phyloP scores from a whole-genome alignment of 1,284 basidiomycete species.

The Marasmius sp. region DNA sequence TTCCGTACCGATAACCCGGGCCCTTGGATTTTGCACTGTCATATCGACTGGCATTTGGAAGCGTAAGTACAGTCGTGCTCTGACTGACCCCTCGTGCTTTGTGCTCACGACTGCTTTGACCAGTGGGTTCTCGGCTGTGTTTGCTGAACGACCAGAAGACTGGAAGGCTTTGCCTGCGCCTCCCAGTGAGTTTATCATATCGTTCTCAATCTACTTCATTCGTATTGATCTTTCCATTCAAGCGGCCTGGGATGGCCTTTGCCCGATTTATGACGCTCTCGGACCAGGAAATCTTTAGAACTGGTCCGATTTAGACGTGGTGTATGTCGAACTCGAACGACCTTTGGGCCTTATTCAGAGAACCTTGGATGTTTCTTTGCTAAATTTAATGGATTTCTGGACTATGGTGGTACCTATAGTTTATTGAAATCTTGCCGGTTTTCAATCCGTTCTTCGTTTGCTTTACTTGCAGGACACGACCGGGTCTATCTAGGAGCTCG shows the following conservation, averaged over 20 bases:
- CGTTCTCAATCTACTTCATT: not conserved
- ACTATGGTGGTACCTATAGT: too few species aligned
- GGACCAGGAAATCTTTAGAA: too few species aligned
- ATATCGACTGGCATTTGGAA: conserved; percentile 49
- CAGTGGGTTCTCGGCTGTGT: conserved; percentile 38
- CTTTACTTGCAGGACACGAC: too few species aligned
- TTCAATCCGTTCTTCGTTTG: too few species aligned
- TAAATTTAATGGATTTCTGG: too few species aligned
- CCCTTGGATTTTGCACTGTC: conserved; percentile 47
- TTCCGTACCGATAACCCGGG: conserved; percentile 37
- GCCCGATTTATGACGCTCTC: conserved; percentile 18
- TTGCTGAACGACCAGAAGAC: conserved; percentile 32
- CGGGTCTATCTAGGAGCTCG: too few species aligned
- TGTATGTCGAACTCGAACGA: too few species aligned
- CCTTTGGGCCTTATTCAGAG: too few species aligned
- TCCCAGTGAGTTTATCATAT: conserved; percentile 17
- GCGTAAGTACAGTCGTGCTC: conserved; percentile 19
- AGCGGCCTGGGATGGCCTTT: conserved; percentile 27
- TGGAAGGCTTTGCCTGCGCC: conserved; percentile 13
- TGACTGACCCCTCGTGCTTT: not conserved
- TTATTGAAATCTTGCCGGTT: too few species aligned
- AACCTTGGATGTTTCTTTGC: too few species aligned
- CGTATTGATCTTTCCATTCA: not conserved
- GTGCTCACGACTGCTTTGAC: not conserved
- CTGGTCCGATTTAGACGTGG: too few species aligned